Evolutionary conservation across 805 yeast species (phyloP), one percentile per base, ranked within the genome.

Genomic region (Barnettozyma botsteinii): DNA sequence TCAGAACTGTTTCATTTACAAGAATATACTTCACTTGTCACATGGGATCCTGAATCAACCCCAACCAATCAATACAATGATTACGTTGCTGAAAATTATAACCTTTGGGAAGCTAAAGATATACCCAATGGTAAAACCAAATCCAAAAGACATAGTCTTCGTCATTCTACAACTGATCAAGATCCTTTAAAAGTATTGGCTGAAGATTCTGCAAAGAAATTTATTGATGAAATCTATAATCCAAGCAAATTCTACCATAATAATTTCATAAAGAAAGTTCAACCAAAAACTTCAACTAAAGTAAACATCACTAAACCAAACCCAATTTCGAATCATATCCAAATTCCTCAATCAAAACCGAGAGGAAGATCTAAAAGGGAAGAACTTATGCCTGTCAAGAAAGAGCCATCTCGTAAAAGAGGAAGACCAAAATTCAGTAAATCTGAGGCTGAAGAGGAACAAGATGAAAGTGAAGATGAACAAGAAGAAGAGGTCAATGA

Each of bases 1-100:
- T 75, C 77, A 45, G 88, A 83, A 52, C 60, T 82, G 15, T 81
- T 76, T 50, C 86, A 82, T 53, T 59, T 83, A 21, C 62, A 69
- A 41, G 75, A 79, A 48, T 82, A 72, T 53, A 75, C 77, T 17
- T 77, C 85, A 1, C 55, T 81, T 31, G 74, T 70, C 0, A 75
- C 74, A 15, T 83, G 79, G 73, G 73, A 80, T 47, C 88, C 88
- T 0, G 51, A 57, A 13, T 64, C 66, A 2, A 52, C 62, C 9
- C 65, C 64, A 14, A 63, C 69, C 3, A 61, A 57, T 26, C 46
- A 53, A 46, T 71, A 61, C 39, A 60, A 37, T 21, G 56, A 52
- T 27, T 42, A n/a, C 12, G 35, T 42, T 21, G 15, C 15, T 33
- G 55, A 51, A 31, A 49, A 48, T 20, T 42, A 46, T 34, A 48